Evolutionary conservation across 2,329 filamentous ascomycete genomes (phyloP), one percentile per base, ranked within the genome.

Genomic region (Phaeosphaeriaceae sp.): DNA sequence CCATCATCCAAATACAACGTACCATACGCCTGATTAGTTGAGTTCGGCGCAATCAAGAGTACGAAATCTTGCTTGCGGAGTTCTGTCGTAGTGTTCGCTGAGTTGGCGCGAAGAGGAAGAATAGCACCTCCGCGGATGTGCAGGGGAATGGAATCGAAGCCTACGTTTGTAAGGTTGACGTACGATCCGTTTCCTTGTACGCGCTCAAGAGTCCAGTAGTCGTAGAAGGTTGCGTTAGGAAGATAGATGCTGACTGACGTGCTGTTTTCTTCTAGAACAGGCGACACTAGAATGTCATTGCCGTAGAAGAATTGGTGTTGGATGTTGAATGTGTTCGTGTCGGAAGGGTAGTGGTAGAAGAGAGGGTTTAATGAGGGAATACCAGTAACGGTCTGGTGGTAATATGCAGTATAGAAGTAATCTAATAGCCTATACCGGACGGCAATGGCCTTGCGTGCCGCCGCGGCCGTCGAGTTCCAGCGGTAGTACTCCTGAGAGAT

Each of bases 1-100:
- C 90, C 90, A 50, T 94, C 90, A 56, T 94, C 90, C 2, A 93
- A 74, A 67, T 92, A 93, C 41, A 94, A 76, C 39, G 79, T 77
- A 0, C 90, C 90, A 0, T 67, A 66, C 0, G 90, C 90, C n/a
- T 77, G 82, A 3, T 86, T 87, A 30, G 86, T 77, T 1, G 69
- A 63, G 7, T 83, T 84, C 0, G 88, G 79, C 0, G 89, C 86
- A 33, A 94, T 81, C 48, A 92, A 70, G 40, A 94, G 77, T 66
- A 88, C 83, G 74, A 93, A 93, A 58, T 86, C 78, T 60, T 87
- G 79, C 64, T 83, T 81, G 36, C 87, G 79, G 20, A 89, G 74
- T 54, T 82, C 89, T 65, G 64, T 85, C 67, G 70, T 92, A 64
- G 77, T 89, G 77, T 84, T 84, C 38, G 82, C 80, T 3, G 78